Evolutionary conservation across 1,139 yeast genomes (phyloP).

Genomic region (Yamadazyma epiphylla): DNA sequence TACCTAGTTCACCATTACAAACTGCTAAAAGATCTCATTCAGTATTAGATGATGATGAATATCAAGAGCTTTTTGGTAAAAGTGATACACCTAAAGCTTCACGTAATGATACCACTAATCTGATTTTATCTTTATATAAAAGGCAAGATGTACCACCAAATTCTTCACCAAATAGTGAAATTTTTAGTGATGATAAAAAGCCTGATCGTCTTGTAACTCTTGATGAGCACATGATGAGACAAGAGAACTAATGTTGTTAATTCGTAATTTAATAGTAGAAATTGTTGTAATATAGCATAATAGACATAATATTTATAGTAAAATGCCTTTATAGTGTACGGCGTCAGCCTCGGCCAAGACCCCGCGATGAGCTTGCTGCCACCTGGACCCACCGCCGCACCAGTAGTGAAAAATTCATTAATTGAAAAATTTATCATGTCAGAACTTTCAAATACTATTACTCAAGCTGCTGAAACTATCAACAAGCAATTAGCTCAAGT

Average conservation of each 20-base stretch:
- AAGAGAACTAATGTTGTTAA: too few relatives aligned
- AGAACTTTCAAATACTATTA: conserved; percentile 13
- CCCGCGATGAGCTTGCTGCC: too few relatives aligned
- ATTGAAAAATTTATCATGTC: conserved; percentile 1
- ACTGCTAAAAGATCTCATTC: conserved; percentile 5
- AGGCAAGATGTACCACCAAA: conserved; percentile 3
- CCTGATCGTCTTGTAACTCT: too few relatives aligned
- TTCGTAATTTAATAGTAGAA: too few relatives aligned
- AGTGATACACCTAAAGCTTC: conserved; percentile 29
- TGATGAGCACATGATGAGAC: too few relatives aligned
- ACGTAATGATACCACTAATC: conserved; percentile 35
- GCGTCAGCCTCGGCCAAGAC: too few relatives aligned
- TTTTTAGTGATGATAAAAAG: conserved; percentile 1
- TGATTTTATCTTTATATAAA: conserved; percentile 26
- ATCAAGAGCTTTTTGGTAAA: conserved; percentile 16
- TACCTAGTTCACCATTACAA: conserved; percentile 41
- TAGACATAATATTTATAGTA: too few relatives aligned
- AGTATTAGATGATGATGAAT: conserved; percentile 13
- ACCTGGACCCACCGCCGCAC: too few relatives aligned
- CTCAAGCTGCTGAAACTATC: conserved; percentile 18
- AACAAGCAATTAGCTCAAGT: conserved; percentile 8
- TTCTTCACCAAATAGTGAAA: conserved; percentile 10
- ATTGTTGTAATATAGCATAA: too few relatives aligned
- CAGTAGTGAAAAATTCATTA: conserved; percentile 8
- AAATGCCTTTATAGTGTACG: too few relatives aligned